Conservation (phyloP, 768 basidiomycete species). For the Pleurotus sapidus region DNA sequence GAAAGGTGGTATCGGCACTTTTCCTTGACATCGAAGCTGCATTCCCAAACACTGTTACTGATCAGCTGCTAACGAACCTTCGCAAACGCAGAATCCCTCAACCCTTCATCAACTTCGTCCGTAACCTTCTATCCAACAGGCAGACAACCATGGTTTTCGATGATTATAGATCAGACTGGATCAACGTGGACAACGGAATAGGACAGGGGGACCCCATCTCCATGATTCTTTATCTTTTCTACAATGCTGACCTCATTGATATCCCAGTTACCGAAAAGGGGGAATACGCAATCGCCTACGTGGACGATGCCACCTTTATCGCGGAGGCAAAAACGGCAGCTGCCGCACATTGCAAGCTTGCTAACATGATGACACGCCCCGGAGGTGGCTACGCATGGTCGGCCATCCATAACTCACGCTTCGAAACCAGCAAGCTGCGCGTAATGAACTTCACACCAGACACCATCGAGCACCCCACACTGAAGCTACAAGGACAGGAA, state of each 20-base stretch:
- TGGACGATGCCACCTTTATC: slow-evolving; percentile 14
- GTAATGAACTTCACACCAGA: slow-evolving; percentile 11
- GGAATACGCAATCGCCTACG: slow-evolving; percentile 10
- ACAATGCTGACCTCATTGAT: slow-evolving; percentile 19
- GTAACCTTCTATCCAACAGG: slow-evolving; percentile 10
- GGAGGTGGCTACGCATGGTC: slow-evolving; percentile 17
- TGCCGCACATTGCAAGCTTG: slow-evolving; percentile 3
- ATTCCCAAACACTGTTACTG: slow-evolving; percentile 34
- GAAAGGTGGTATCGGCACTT: slow-evolving; percentile 29
- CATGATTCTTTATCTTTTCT: slow-evolving; percentile 18
- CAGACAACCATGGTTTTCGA: slow-evolving; percentile 17
- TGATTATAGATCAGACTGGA: slow-evolving; percentile 10
- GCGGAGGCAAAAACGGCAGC: slow-evolving; percentile 8
- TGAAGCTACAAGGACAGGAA: slow-evolving; percentile 3
- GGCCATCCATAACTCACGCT: slow-evolving; percentile 16
- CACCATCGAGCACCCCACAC: background rate
- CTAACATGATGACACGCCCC: slow-evolving; percentile 11
- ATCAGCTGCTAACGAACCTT: slow-evolving; percentile 29
- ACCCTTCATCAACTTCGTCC: slow-evolving; percentile 15
- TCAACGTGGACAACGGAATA: slow-evolving; percentile 2
- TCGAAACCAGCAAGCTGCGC: slow-evolving; percentile 17
- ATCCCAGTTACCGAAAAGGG: background rate
- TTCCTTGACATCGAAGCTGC: slow-evolving; percentile 43
- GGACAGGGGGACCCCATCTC: slow-evolving; percentile 8
- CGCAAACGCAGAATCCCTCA: slow-evolving; percentile 21